Base-by-base conservation (phyloP, 139 green algal genomes). In the Closterium sp. region DNA sequence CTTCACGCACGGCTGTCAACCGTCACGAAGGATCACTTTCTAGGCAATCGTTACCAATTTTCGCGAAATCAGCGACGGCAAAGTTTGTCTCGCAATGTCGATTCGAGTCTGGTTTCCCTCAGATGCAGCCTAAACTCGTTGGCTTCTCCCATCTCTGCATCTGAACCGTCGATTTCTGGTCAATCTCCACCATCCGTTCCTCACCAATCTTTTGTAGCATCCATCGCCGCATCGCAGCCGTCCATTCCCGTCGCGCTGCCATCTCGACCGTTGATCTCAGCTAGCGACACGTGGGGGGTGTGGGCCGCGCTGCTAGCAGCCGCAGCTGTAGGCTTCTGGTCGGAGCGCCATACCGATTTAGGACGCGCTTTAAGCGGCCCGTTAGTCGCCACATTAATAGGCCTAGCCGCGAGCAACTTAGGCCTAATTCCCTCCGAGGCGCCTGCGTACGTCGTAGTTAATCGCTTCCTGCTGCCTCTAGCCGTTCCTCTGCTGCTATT, bases 401-500 rank as follows among this genome's bases (percentile, higher is more conserved):
- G 96, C 5, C 96, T 99, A 91, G 50, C 94, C 3, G 86, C 98
- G 2, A 95, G 92, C 87, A 98, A 98, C 92, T n/a, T 95, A 5
- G 95, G 95, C 9, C 70, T 98, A 70, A 93, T 98, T 9, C 96
- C 93, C 38, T 22, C 27, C 1, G 86, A 31, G 22, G 86, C 89
- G 38, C 91, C 89, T 19, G 89, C 91, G 86, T 97, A 97, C 34
- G 88, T 21, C 6, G 92, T 96, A 3, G 96, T 98, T 31, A 98
- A 98, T 95, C 96, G 96, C 32, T 97, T 96, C 92, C 91, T 99
- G 28, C 96, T 99, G 85, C 97, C 97, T 0, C 93, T 99, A 42
- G 97, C 97, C 9, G 96, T 99, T 2, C 98, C 98, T n/a, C 94
- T 99, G 95, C 95, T 99, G 70, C 96, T 99, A 3, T 96, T 98